Evolutionary conservation across 2,329 filamentous ascomycete genomes (phyloP), one percentile per base, ranked within the genome.

Genomic region (Trichoderma asperellum): DNA sequence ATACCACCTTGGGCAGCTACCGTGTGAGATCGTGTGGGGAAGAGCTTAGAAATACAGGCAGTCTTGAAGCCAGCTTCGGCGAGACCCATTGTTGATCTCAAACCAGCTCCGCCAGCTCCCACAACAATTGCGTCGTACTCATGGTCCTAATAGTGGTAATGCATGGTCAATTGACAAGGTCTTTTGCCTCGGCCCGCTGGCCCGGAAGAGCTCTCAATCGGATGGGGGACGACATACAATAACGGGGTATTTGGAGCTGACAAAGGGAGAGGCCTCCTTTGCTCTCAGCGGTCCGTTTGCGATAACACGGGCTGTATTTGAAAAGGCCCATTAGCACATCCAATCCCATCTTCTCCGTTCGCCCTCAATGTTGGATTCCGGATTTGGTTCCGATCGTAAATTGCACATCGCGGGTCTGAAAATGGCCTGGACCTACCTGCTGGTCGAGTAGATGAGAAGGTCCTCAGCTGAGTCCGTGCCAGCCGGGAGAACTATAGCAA

Each of bases 61-160:
- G 92, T 95, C 84, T 95, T 94, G 86, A 95, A 94, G 70, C 92
- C 92, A 74, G 92, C 92, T 85, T 96, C 92, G 73, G 92, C 92
- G 70, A 96, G 88, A 83, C 92, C 92, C 78, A 95, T 94, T 64
- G 92, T 92, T 61, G 92, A 92, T 81, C 92, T 90, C 74, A 96
- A 86, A 81, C 92, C 92, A 71, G 92, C 86, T 76, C 92, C 92
- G 79, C 92, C 92, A 72, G 92, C 92, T 76, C 92, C 92, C 73
- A 96, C 93, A 71, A 99, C 96, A 76, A 99, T 87, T 72, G 95
- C 95, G 91, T 98, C 96, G 83, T 97, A 98, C 84, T 98, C 94
- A 84, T 99, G 96, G 81, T 98, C 96, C 89, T 94, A 71, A 61
- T 18, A 29, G 40, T 88, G 65, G 60, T 12, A 40, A 57, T 35